Evolutionary conservation across 2,329 filamentous ascomycete species (phyloP), one percentile per base, ranked within the genome.

Genomic region (Cryphonectria japonica): DNA sequence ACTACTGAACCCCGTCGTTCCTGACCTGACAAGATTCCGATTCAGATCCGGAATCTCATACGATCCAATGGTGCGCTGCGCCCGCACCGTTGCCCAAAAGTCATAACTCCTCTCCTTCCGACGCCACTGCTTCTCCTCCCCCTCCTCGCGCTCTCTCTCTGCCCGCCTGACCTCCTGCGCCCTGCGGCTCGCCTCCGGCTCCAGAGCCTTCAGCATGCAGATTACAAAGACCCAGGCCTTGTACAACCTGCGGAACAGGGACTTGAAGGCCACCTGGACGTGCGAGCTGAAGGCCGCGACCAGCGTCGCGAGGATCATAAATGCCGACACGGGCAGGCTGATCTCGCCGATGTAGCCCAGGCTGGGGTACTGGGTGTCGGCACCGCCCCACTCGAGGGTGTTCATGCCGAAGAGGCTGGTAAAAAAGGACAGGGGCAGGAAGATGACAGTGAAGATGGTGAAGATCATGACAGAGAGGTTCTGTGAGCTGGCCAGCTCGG

Each of bases 341-440:
- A 88, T 82, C 50, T 78, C 74, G 1, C 85, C 86, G 32, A 88
- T 86, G 3, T 80, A 79, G 19, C 73, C 74, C 9, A 88, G 78
- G 2, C 80, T 78, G 0, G 84, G 78, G 14, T 85, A 82, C 32
- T 85, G 80, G 22, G 80, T 80, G 1, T 82, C 85, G 41, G 85
- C 41, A 3, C 63, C 69, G 22, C 34, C 86, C 88, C 88, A 90
- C 78, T 91, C 88, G 4, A 78, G 80, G 2, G 87, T 88, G 75
- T 91, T 91, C 85, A 91, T 91, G 68, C 89, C 88, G 69, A 91
- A 91, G 0, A 91, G 76, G 2, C 87, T 86, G 0, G 89, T 91
- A 78, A 91, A 91, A 80, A 91, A 91, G 26, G 86, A 88, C 7
- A 91, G 77, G 0, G 89, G 89, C 1, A 91, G 79, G 79, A 90